These are phyloP conservation scores for Populus hybrid DNA, from an alignment of 441 rosid species.

Conservation along the genomic window DNA sequence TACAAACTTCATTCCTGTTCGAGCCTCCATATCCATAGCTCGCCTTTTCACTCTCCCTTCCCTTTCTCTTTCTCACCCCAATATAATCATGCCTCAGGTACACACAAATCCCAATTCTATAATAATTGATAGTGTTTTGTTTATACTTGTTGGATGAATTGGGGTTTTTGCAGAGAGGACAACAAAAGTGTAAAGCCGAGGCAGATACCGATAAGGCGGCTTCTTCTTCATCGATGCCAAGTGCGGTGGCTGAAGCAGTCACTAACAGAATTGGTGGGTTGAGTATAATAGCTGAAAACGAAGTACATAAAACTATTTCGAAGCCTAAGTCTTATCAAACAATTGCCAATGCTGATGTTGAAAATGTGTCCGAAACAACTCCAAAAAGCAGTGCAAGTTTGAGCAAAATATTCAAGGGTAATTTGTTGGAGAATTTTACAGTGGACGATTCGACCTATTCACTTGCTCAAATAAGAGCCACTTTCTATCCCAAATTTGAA, in stretches of 20 bases:
- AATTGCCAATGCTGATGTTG: slow-evolving; percentile 2
- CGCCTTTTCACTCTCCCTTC: neutral
- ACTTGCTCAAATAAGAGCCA: slow-evolving; percentile 81
- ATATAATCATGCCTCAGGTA: neutral
- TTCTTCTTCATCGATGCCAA: slow-evolving; percentile 17
- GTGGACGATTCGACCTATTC: slow-evolving; percentile 68
- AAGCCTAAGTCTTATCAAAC: slow-evolving; percentile 47
- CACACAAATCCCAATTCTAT: neutral
- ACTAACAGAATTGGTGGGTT: slow-evolving; percentile 41
- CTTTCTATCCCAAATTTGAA: slow-evolving; percentile 96
- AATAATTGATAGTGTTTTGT: neutral
- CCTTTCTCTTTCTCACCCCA: neutral
- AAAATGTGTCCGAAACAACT: slow-evolving; percentile 3
- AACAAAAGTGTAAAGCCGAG: slow-evolving; percentile 34
- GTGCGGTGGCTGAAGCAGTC: slow-evolving; percentile 27
- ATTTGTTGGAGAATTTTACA: slow-evolving; percentile 50
- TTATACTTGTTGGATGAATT: neutral
- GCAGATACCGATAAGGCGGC: slow-evolving; percentile 24
- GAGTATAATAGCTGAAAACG: slow-evolving; percentile 42
- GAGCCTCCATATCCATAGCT: neutral
- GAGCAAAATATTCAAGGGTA: slow-evolving; percentile 46
- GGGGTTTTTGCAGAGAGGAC: slow-evolving; percentile 34
- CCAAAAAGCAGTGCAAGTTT: slow-evolving; percentile 28
- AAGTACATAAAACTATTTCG: slow-evolving; percentile 41
- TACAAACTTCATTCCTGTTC: neutral